Evolutionary conservation across 495 filamentous ascomycete genomes (phyloP), one percentile per base, ranked within the genome.

Genomic region (Clavariopsis aquatica): DNA sequence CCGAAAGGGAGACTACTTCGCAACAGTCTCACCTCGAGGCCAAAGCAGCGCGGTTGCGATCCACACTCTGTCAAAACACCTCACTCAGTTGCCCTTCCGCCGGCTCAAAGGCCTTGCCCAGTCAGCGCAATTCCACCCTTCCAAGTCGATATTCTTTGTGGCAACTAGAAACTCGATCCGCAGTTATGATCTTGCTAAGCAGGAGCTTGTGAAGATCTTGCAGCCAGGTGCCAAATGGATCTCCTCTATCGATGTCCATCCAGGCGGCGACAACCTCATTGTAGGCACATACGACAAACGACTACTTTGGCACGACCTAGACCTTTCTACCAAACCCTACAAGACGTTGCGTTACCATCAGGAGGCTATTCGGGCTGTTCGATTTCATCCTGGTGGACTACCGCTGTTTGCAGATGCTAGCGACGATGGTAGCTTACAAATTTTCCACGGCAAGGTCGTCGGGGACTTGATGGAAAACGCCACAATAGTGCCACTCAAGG

Each of bases 211-310:
- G 75, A 94, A 96, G 79, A 90, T 90, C 64, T 81, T 98, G 52
- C 90, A 93, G 71, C 94, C 94, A 8, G 94, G 94, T 68, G 91
- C 92, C 0, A 86, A 91, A 67, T 97, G 93, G 93, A 96, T 98
- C 69, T 93, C 89, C 0, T 90, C 87, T 22, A 89, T 98, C 70
- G 91, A 95, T 71, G 86, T 98, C 52, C 94, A 98, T 77, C 90
- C 93, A 1, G 87, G 87, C 10, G 93, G 94, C 45, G 91, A 96
- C 76, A 96, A 98, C 76, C 75, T 98, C 64, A 90, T 98, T 61
- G 89, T 96, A 24, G 91, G 92, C 27, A 90, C 91, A 23, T 98
- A 98, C 77, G 94, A 98, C 75, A 88, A 90, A 62, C 88, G 93
- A 52, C 82, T 98, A 3, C 81, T 98, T 54, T 98, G 95, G 95